Evolutionary conservation across 2,329 filamentous ascomycete genomes (phyloP).

Genomic region (Aspergillaceae sp.): DNA sequence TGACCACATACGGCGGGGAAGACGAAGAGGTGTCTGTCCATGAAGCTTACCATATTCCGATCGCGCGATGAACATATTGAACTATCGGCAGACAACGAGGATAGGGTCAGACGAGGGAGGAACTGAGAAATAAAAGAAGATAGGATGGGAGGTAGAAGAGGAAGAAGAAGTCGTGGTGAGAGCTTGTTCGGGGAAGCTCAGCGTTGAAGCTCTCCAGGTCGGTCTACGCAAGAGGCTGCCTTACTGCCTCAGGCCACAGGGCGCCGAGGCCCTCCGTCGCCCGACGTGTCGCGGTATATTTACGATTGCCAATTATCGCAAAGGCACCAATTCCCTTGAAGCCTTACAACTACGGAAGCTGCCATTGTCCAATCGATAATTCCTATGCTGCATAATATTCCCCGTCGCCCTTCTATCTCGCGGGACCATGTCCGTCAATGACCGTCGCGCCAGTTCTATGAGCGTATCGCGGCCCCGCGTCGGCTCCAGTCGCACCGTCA

Average conservation of each 20-base stretch:
- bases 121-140: not conserved
- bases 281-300: conserved; percentile 2
- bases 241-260: conserved; percentile 17
- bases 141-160: conserved; percentile 3
- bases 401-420: conserved; percentile 11
- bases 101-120: not conserved
- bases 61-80: conserved; percentile 97
- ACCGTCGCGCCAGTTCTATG: conserved; percentile 30
- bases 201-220: conserved; percentile 19
- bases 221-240: conserved; percentile 27
- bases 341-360: too few species aligned
- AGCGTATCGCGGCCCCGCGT: conserved; percentile 33
- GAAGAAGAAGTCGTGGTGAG: conserved; percentile 9
- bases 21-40: conserved; percentile 10
- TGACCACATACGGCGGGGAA: conserved; percentile 15
- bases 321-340: too few species aligned
- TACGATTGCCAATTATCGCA: conserved; percentile 1
- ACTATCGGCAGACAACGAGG: conserved; percentile 23
- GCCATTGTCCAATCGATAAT: not conserved
- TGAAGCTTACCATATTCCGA: conserved; percentile 89
- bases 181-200: conserved; percentile 17
- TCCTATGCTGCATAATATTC: conserved; percentile 18
- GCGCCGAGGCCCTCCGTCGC: conserved; percentile 2
- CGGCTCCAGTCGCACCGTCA: conserved; percentile 29
- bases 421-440: conserved; percentile 33